Percentiles rank a stretch among this genome's conserved stretches.
Conservation (phyloP, 208 protist genomes). For the Eutreptiella sp. region DNA sequence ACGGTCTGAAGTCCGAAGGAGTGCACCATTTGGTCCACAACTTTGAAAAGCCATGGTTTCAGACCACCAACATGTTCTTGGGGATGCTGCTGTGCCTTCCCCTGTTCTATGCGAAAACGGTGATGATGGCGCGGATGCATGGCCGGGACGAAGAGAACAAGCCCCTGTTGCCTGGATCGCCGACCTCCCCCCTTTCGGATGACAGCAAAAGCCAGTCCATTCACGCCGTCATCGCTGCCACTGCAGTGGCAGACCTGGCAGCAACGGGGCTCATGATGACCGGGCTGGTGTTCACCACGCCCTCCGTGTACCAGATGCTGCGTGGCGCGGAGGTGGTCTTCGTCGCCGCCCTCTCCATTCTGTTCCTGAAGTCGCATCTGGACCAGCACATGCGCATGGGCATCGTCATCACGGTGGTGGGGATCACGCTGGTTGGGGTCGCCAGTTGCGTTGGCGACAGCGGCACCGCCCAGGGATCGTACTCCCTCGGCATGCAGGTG, state of each 20-base stretch:
- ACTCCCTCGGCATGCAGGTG: conserved; percentile 32
- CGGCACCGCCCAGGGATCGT: conserved; percentile 3
- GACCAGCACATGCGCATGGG: conserved; percentile 56
- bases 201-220: conserved; percentile 49
- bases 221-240: conserved; percentile 53
- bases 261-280: conserved; percentile 74
- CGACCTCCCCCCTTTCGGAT: conserved; percentile 31
- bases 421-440: conserved; percentile 58
- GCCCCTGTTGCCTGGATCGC: not conserved
- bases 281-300: conserved; percentile 69
- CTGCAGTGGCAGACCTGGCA: conserved; percentile 61
- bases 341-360: conserved; percentile 61
- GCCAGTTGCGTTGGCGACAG: conserved; percentile 40
- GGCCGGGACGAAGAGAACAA: not conserved
- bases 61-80: conserved; percentile 73
- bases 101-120: conserved; percentile 38
- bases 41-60: conserved; percentile 67
- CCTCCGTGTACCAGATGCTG: conserved; percentile 84
- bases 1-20: too few species aligned
- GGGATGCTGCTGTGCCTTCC: conserved; percentile 56
- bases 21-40: conserved; percentile 30
- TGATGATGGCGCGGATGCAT: conserved; percentile 28
- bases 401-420: conserved; percentile 50
- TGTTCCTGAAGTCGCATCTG: conserved; percentile 63
- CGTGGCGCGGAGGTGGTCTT: conserved; percentile 79